phyloP scores from a whole-genome alignment of 768 basidiomycete genomes.

The Baorangia bicolor region DNA sequence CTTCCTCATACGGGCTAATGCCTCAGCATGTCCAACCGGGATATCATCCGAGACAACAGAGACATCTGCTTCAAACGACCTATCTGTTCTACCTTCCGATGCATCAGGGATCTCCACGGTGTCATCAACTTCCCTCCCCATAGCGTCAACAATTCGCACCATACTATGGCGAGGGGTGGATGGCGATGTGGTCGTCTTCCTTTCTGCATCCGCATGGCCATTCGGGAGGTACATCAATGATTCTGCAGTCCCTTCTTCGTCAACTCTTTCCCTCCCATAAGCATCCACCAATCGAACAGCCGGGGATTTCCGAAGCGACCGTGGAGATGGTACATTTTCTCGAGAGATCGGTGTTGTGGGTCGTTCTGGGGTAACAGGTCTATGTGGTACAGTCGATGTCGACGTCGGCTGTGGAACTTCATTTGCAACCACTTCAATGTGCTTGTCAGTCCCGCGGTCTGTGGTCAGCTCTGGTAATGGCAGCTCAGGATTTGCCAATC shows the following conservation, averaged over 20 bases:
- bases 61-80: conserved; percentile 19
- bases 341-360: conserved; percentile 26
- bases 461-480: conserved; percentile 4
- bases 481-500: conserved; percentile 23
- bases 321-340: conserved; percentile 27
- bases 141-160: conserved; percentile 66
- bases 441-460: conserved; percentile 7
- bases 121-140: conserved; percentile 59
- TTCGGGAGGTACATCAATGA: conserved; percentile 1
- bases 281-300: conserved; percentile 69
- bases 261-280: conserved; percentile 52
- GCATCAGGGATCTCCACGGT: conserved; percentile 33
- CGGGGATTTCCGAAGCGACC: conserved; percentile 46
- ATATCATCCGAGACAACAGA: conserved; percentile 24
- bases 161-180: conserved; percentile 34
- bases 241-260: conserved; percentile 9
- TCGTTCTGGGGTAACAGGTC: conserved; percentile 24
- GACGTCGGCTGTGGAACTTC: background rate
- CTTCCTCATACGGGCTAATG: conserved; percentile 55
- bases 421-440: conserved; percentile 1
- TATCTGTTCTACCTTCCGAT: conserved; percentile 16
- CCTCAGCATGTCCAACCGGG: conserved; percentile 43
- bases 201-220: conserved; percentile 20
- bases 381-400: conserved; percentile 1
- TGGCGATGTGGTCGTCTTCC: conserved; percentile 12